Conservation (phyloP, 176 grass and related monocot species). For the Eragrostis curvula region DNA sequence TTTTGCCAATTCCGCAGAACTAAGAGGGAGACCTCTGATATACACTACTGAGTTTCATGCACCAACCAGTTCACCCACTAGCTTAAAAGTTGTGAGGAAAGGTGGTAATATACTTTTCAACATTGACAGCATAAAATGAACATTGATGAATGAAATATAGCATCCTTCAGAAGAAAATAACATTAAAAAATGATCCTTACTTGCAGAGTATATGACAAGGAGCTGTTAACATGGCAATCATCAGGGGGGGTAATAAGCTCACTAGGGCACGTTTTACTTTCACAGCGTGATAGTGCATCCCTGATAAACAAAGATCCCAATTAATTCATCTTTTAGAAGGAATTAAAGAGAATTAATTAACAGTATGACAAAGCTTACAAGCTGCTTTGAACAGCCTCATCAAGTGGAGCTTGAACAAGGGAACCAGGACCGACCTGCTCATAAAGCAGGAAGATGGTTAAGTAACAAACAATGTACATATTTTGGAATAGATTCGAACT, state of each 20-base stretch:
- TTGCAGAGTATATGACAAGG: constrained; percentile 91
- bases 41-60: too few species aligned
- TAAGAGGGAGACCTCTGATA: too few species aligned
- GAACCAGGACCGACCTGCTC: constrained; percentile 94
- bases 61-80: too few species aligned
- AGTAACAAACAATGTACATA: neutral
- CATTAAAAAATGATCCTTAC: constrained; percentile 47
- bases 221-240: constrained; percentile 94
- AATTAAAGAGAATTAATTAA: constrained; percentile 36
- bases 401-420: constrained; percentile 83
- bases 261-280: constrained; percentile 91
- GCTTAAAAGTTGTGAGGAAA: too few species aligned
- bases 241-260: constrained; percentile 95
- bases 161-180: constrained; percentile 20
- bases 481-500: neutral
- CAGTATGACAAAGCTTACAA: constrained; percentile 62
- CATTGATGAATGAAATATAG: neutral
- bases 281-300: constrained; percentile 69
- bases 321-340: constrained; percentile 44
- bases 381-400: constrained; percentile 77
- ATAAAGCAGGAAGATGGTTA: constrained; percentile 35
- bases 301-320: constrained; percentile 57
- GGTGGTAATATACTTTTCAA: too few species aligned
- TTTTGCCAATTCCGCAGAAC: neutral
- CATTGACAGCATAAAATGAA: neutral